Evolutionary conservation across 345 rosid genomes (phyloP).

Genomic region (Hibiscus syriacus): DNA sequence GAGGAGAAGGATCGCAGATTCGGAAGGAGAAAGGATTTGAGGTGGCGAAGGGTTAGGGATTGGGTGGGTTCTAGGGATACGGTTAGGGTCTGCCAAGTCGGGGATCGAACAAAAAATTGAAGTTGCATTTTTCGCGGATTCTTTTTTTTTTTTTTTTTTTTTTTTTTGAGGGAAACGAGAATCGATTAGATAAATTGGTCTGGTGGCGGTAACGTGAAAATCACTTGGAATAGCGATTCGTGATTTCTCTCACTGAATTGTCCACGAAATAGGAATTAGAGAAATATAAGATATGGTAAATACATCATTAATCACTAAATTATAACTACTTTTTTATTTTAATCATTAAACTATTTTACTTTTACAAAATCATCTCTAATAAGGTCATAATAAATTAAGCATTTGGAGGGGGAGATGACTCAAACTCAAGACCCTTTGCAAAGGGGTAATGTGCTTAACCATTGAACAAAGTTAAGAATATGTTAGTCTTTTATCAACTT

Average conservation of each 20-base stretch:
- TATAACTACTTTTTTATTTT: too few relatives aligned
- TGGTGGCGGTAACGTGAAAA: background rate
- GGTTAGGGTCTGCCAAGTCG: conserved; percentile 21
- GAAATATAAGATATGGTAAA: background rate
- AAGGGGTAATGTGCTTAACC: too few relatives aligned
- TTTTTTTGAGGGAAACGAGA: background rate
- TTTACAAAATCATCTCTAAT: too few relatives aligned
- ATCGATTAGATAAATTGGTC: background rate
- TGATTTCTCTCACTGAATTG: background rate
- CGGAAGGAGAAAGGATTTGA: conserved; percentile 38
- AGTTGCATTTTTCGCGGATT: conserved; percentile 2
- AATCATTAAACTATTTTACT: too few relatives aligned
- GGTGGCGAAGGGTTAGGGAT: conserved; percentile 31
- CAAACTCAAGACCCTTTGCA: too few relatives aligned
- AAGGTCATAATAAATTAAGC: too few relatives aligned
- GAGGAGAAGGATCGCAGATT: conserved; percentile 20
- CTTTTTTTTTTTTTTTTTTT: too few relatives aligned
- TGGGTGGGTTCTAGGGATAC: conserved; percentile 36
- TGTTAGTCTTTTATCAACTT: too few relatives aligned
- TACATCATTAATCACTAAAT: too few relatives aligned
- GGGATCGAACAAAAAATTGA: conserved; percentile 50
- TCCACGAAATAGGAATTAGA: background rate
- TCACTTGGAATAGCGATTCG: background rate
- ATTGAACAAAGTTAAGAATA: too few relatives aligned
- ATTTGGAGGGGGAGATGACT: too few relatives aligned